phyloP scores from a whole-genome alignment of 805 yeast genomes.

The Schwanniomyces pseudopolymorphus region DNA sequence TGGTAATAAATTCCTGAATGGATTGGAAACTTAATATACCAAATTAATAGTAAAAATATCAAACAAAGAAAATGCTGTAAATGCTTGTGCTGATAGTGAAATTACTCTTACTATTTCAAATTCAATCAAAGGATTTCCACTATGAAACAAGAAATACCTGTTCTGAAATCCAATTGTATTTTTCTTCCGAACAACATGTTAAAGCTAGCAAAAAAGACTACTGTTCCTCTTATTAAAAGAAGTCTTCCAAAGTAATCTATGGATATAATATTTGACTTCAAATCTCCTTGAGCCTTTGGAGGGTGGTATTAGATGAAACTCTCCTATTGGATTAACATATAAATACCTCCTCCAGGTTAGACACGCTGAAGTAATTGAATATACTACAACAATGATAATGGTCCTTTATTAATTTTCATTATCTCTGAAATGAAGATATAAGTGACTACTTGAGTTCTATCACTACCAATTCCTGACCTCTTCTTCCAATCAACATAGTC shows the following conservation, averaged over 20 bases:
- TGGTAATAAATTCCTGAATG: conserved; percentile 45
- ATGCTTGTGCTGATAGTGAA: conserved; percentile 37
- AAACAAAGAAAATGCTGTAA: conserved; percentile 30
- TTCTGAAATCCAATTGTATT: conserved; percentile 51
- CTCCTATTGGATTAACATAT: conserved; percentile 69
- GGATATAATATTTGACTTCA: conserved; percentile 32
- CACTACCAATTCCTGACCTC: conserved; percentile 40
- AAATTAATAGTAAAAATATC: conserved; percentile 34
- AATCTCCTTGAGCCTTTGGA: conserved; percentile 39
- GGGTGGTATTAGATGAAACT: too few relatives aligned
- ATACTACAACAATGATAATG: conserved; percentile 37
- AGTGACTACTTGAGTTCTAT: conserved; percentile 29
- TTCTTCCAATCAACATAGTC: conserved; percentile 42
- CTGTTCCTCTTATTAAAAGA: conserved; percentile 40
- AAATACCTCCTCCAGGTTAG: conserved; percentile 78
- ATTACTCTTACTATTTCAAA: conserved; percentile 36
- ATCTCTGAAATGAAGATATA: conserved; percentile 32
- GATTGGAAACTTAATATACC: conserved; percentile 48
- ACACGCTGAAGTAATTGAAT: conserved; percentile 48
- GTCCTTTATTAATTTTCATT: conserved; percentile 31
- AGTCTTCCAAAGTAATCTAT: conserved; percentile 47
- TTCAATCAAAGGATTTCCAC: conserved; percentile 44
- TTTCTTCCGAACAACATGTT: conserved; percentile 48
- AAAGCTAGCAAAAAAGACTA: conserved; percentile 47
- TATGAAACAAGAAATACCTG: conserved; percentile 47